These are phyloP conservation scores for Suhomyces kilbournensis DNA, from an alignment of 805 yeast species.

Conservation along the genomic window DNA sequence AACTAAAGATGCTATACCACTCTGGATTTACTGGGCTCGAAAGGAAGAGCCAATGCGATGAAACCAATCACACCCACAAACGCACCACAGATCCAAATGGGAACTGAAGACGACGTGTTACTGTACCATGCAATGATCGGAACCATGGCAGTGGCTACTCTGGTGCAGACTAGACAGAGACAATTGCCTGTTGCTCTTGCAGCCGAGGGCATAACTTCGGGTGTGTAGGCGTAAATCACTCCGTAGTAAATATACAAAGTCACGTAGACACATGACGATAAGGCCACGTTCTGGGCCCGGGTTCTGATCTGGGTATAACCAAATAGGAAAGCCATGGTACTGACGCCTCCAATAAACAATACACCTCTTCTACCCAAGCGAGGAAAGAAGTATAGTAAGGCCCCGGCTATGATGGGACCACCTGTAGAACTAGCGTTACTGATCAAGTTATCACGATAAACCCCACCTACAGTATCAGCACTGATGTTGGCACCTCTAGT, in stretches of 20 bases:
- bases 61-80: conserved; percentile 31
- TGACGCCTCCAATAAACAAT: conserved; percentile 17
- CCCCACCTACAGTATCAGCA: conserved; percentile 35
- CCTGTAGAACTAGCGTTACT: conserved; percentile 46
- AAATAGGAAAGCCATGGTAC: conserved; percentile 19
- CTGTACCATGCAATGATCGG: conserved; percentile 35
- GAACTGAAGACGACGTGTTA: conserved; percentile 25
- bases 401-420: conserved; percentile 55
- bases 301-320: conserved; percentile 19
- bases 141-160: conserved; percentile 29
- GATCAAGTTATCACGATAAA: conserved; percentile 49
- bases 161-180: conserved; percentile 27
- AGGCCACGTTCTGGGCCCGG: conserved; percentile 16
- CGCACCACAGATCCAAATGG: conserved; percentile 38
- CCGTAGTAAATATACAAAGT: conserved; percentile 25
- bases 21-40: conserved; percentile 31
- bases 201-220: conserved; percentile 34
- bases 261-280: conserved; percentile 16
- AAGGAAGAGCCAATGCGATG: conserved; percentile 32
- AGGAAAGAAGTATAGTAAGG: conserved; percentile 16
- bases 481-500: conserved; percentile 47
- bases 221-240: conserved; percentile 32
- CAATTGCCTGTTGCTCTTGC: conserved; percentile 39
- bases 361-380: conserved; percentile 18
- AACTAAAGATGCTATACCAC: conserved; percentile 10